Evolutionary conservation across 1,139 yeast species (phyloP), one percentile per base, ranked within the genome.

Genomic region (Saccharomyces pastorianus): DNA sequence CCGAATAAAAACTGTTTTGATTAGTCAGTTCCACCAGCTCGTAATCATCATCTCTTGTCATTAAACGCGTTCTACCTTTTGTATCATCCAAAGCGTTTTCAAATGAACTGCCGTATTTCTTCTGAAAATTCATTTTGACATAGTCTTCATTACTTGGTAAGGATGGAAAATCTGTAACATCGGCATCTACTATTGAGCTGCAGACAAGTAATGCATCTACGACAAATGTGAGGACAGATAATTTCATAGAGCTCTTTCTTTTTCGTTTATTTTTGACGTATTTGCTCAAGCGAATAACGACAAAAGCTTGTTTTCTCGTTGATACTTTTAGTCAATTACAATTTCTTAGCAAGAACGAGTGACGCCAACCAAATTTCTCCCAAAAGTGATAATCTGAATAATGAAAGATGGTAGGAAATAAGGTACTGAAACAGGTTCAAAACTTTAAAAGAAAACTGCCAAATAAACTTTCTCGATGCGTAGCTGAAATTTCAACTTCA

Each of bases 1-100:
- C 67, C 0, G 70, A 62, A 51, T 67, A 67, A 42, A 64, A 66
- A 26, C 58, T 59, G 46, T 59, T 55, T 52, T 65, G 58, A 55
- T 65, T 66, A 1, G 56, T 58, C 38, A 65, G 53, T 32, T 56
- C 58, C 2, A 64, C 54, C 20, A 52, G 53, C 47, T 59, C 64
- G 48, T 53, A 57, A 14, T 59, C 53, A 20, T 57, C 56, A 26
- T 38, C 54, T 47, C 64, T 53, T 46, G 58, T 59, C 1, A 46
- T 44, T 6, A 62, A 28, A 13, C 14, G 44, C 44, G 44, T 23
- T 17, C 13, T 20, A 23, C n/a, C 25, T 17, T 38, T 38, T 17
- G 13, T 38, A 38, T 38, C 23, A 38, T 20, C 9, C 11, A 46
- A 17, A 38, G 44, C 44, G 44, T 11, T 20, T 20, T 38, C 44